A percentile compares a stretch with the other conserved stretches of the same genome.
These are phyloP conservation scores for Helminthosporium solani DNA, from an alignment of 2,329 filamentous ascomycete species.

Conservation along the genomic window DNA sequence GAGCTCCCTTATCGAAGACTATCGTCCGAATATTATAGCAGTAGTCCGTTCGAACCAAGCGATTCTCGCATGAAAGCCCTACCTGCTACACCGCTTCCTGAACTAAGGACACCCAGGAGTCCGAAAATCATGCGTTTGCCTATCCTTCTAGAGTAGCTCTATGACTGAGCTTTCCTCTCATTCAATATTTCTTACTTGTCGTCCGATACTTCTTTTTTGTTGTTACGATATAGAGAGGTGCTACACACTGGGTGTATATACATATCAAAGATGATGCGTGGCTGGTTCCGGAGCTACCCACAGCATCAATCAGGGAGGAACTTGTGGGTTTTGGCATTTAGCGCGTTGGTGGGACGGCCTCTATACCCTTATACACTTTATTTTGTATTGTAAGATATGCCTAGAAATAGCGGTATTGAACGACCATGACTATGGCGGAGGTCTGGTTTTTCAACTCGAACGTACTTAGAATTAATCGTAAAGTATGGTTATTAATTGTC, in stretches of 20 bases:
- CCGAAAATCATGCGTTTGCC: conserved; percentile 20
- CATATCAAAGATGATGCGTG: background rate
- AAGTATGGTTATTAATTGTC: no score
- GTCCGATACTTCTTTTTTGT: background rate
- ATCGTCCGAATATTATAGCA: conserved; percentile 10
- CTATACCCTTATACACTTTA: background rate
- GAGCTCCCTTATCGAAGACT: conserved; percentile 19
- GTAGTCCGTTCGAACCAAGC: conserved; percentile 2
- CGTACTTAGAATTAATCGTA: no score
- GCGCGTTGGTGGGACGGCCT: background rate
- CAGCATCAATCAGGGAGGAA: background rate
- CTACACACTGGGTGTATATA: background rate
- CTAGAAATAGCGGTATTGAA: background rate
- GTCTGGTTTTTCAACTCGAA: background rate
- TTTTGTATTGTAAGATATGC: background rate
- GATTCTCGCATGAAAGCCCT: conserved; percentile 23
- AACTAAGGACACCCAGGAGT: conserved; percentile 14
- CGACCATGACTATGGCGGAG: background rate
- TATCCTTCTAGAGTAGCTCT: conserved; percentile 12
- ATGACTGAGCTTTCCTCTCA: background rate
- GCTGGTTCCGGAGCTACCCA: background rate
- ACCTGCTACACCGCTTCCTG: conserved; percentile 19
- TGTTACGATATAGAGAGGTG: background rate
- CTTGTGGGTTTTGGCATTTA: background rate
- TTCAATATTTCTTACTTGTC: background rate